These are phyloP conservation scores for Pyrus pyrifolia DNA, from an alignment of 306 rosid species.

Conservation along the genomic window DNA sequence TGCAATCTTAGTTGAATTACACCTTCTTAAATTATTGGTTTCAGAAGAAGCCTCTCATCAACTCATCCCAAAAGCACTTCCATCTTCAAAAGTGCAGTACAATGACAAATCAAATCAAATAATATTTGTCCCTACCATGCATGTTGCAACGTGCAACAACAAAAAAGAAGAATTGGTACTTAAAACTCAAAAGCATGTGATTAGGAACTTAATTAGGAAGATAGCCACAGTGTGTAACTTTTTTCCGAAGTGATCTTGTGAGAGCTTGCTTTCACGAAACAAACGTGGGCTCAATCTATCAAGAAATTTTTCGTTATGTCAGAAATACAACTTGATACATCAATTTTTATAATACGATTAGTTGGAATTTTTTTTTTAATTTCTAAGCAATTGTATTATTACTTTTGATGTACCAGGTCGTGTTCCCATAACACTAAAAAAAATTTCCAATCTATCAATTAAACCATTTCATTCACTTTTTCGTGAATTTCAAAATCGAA, in stretches of 20 bases:
- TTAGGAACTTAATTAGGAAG: background rate
- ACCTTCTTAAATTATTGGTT: constrained; percentile 2
- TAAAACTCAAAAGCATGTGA: background rate
- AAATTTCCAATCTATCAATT: too few species aligned
- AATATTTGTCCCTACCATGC: background rate
- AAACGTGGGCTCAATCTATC: background rate
- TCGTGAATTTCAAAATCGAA: background rate
- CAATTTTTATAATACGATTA: too few species aligned
- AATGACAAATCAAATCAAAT: background rate
- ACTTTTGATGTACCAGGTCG: too few species aligned
- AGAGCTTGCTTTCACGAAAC: background rate
- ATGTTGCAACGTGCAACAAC: background rate
- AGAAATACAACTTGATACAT: background rate
- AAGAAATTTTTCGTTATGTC: too few species aligned
- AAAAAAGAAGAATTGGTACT: background rate
- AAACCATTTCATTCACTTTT: background rate
- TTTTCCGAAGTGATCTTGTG: background rate
- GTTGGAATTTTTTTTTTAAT: too few species aligned
- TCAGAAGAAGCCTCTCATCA: background rate
- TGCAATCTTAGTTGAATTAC: background rate
- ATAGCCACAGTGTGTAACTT: background rate
- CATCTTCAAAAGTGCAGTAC: background rate
- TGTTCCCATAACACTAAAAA: too few species aligned
- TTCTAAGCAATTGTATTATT: too few species aligned
- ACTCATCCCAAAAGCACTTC: background rate